Evolutionary conservation across 2,329 filamentous ascomycete genomes (phyloP), one percentile per base, ranked within the genome.

Genomic region (Bipolaris bicolor): DNA sequence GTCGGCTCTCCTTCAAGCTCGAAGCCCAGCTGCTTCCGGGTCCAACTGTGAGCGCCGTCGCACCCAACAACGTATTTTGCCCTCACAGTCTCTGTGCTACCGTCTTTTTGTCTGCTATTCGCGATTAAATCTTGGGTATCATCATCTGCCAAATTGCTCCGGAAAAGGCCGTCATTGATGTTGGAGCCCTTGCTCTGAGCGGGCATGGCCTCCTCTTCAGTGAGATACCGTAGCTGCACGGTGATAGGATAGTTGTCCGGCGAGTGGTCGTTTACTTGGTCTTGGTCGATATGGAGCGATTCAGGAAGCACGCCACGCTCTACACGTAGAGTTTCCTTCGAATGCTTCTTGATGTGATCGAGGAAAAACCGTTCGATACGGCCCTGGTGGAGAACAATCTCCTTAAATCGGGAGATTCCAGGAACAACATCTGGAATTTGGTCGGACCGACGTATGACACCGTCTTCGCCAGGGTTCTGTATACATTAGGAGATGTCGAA

Each of bases 301-400:
- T 83, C 80, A 0, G 87, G 87, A 7, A 89, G 72, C 1, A 88
- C 82, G 0, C 82, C 83, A 3, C 87, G 80, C 64, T 90, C 87
- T 7, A 76, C 71, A 7, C 61, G 61, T 11, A 90, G 80, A 5
- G 72, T 68, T 45, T 87, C 82, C 15, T 83, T 81, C 2, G 82
- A 83, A 64, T 84, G 73, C 51, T 84, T 77, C 60, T 81, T 80
- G 49, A 89, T 84, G 44, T 83, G 82, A 60, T 89, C 86, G 0
- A 88, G 78, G 64, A 90, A 87, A 69, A 88, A 88, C 1, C 82
- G 79, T 68, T 91, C 89, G 58, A 91, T 86, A 1, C 88, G 83
- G 3, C 88, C 89, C 74, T 92, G 89, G 64, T 90, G 88, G 37
- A 92, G 73, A 3, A 90, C 85, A 3, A 86, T 83, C 68, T 91